A percentile compares a stretch with the other conserved stretches of the same genome.
These are phyloP conservation scores for Talaromyces adpressus DNA, from an alignment of 495 filamentous ascomycete species.

Conservation along the genomic window DNA sequence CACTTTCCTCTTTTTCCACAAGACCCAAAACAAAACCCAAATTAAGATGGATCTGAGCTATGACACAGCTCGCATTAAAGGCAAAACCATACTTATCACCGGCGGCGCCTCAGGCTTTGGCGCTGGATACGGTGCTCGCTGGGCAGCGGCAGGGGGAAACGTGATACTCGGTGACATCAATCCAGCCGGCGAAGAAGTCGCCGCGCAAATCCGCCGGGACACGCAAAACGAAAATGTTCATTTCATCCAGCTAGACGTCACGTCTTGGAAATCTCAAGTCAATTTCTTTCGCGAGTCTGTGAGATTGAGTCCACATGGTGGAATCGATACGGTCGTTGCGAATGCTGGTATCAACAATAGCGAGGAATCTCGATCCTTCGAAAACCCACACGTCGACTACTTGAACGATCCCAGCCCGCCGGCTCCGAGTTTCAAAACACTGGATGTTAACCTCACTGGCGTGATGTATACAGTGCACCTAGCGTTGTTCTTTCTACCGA, in stretches of 20 bases:
- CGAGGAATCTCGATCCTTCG: not conserved
- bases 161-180: slow-evolving; percentile 24
- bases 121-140: slow-evolving; percentile 31
- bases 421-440: slow-evolving; percentile 40
- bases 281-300: slow-evolving; percentile 48
- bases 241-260: slow-evolving; percentile 41
- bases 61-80: slow-evolving; percentile 17
- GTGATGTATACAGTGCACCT: slow-evolving; percentile 58
- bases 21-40: not conserved
- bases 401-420: slow-evolving; percentile 24
- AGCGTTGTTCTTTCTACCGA: slow-evolving; percentile 23
- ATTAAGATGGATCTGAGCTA: slow-evolving; percentile 1
- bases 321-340: slow-evolving; percentile 57
- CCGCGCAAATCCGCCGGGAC: slow-evolving; percentile 10
- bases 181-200: slow-evolving; percentile 16
- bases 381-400: slow-evolving; percentile 4
- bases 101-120: slow-evolving; percentile 45
- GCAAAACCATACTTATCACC: slow-evolving; percentile 43
- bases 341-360: slow-evolving; percentile 57
- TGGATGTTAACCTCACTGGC: slow-evolving; percentile 56
- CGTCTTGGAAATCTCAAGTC: slow-evolving; percentile 20
- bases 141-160: slow-evolving; percentile 33
- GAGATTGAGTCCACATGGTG: slow-evolving; percentile 41
- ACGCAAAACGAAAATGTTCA: slow-evolving; percentile 15
- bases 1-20: slow-evolving; percentile 1